These are phyloP conservation scores for Moniliella sp. DNA, from an alignment of 1,284 basidiomycete species.

Conservation along the genomic window DNA sequence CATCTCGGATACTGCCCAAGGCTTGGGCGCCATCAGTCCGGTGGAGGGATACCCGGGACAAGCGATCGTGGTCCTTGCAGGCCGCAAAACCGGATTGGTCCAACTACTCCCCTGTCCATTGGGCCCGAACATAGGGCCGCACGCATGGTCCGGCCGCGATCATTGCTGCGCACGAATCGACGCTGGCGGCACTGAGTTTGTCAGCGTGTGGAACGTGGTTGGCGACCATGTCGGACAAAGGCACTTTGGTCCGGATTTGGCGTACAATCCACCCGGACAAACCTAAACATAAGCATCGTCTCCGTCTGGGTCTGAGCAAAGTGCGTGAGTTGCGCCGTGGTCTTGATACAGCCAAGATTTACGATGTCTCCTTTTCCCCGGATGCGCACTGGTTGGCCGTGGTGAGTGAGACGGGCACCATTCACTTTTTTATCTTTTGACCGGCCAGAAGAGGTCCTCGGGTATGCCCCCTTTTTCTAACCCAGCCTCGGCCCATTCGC, in stretches of 20 bases:
- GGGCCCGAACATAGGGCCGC: background rate
- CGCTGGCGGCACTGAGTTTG: constrained; percentile 10
- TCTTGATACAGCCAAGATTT: constrained; percentile 13
- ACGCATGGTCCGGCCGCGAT: constrained; percentile 5
- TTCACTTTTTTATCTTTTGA: constrained; percentile 18
- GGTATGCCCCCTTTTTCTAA: too few species aligned
- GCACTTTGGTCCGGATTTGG: constrained; percentile 20
- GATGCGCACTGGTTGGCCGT: constrained; percentile 12
- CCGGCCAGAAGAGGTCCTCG: background rate
- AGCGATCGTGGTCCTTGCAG: constrained; percentile 13
- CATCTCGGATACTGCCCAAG: constrained; percentile 8
- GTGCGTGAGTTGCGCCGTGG: constrained; percentile 16
- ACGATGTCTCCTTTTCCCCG: constrained; percentile 17
- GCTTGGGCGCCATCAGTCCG: constrained; percentile 7
- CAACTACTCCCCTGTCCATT: constrained; percentile 11
- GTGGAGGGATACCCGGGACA: background rate
- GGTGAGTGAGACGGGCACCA: constrained; percentile 23
- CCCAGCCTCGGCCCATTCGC: too few species aligned
- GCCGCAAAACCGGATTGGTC: constrained; percentile 19
- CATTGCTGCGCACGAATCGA: constrained; percentile 17
- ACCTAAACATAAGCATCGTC: too few species aligned
- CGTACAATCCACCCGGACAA: too few species aligned
- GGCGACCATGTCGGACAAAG: constrained; percentile 15
- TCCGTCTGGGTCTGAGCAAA: constrained; percentile 1
- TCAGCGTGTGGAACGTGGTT: constrained; percentile 10